A percentile compares a stretch with the other conserved stretches of the same genome.
phyloP scores from a whole-genome alignment of 345 rosid species.

The Brassica napus region DNA sequence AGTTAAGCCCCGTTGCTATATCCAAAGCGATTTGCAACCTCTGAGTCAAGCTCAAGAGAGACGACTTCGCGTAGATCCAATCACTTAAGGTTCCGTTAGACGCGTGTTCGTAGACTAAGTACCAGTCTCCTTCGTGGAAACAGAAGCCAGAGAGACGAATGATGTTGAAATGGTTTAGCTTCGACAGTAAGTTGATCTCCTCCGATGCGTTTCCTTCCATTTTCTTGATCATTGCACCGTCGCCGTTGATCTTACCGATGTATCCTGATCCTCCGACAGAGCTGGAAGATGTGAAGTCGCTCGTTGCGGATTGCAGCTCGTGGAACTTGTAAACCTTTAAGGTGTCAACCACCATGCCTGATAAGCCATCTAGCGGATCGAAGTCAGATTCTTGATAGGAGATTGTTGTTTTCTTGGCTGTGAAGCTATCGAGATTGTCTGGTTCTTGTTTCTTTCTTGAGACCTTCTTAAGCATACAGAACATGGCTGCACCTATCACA shows the following conservation, averaged over 20 bases:
- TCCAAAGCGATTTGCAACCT: slow-evolving; percentile 64
- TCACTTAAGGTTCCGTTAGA: slow-evolving; percentile 66
- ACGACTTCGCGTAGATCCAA: slow-evolving; percentile 55
- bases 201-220: slow-evolving; percentile 64
- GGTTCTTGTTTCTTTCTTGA: slow-evolving; percentile 34
- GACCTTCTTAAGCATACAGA: slow-evolving; percentile 32
- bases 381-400: slow-evolving; percentile 32
- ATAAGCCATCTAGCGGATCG: slow-evolving; percentile 46
- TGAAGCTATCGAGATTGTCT: slow-evolving; percentile 33
- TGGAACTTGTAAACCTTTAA: slow-evolving; percentile 58
- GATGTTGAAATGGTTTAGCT: slow-evolving; percentile 69
- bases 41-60: slow-evolving; percentile 54
- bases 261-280: slow-evolving; percentile 61
- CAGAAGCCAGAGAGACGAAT: slow-evolving; percentile 74
- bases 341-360: slow-evolving; percentile 56
- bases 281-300: slow-evolving; percentile 55
- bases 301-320: slow-evolving; percentile 66
- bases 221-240: slow-evolving; percentile 74
- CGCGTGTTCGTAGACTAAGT: slow-evolving; percentile 73
- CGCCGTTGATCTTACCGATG: slow-evolving; percentile 63
- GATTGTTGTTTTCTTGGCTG: slow-evolving; percentile 41
- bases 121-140: slow-evolving; percentile 65
- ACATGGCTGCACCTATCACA: slow-evolving; percentile 36
- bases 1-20: slow-evolving; percentile 74
- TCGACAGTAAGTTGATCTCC: slow-evolving; percentile 62